A percentile compares a stretch with the other conserved stretches of the same genome.
phyloP scores from a whole-genome alignment of 257 asterid species.

The Galeopsis tetrahit region DNA sequence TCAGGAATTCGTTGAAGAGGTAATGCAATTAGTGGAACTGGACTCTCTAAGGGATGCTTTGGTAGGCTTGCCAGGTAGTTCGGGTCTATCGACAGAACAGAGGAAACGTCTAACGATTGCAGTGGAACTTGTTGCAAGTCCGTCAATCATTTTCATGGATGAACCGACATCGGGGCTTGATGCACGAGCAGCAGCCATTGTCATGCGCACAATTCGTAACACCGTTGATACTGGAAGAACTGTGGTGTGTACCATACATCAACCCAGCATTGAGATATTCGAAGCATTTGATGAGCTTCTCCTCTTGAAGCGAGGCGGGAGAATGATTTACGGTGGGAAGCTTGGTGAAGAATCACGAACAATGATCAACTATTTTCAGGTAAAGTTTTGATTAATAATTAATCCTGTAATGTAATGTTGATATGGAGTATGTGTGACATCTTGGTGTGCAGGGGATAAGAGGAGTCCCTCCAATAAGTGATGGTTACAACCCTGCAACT shows the following conservation, averaged over 20 bases:
- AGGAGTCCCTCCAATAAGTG: constrained; percentile 65
- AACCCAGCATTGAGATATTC: constrained; percentile 91
- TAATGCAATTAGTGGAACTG: constrained; percentile 85
- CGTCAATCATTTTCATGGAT: constrained; percentile 94
- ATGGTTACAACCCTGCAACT: constrained; percentile 89
- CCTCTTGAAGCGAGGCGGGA: constrained; percentile 93
- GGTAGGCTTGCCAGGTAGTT: constrained; percentile 90
- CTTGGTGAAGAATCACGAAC: constrained; percentile 78
- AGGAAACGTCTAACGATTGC: constrained; percentile 92
- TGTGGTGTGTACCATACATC: constrained; percentile 97
- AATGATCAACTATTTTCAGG: constrained; percentile 86
- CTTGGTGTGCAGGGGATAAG: constrained; percentile 46
- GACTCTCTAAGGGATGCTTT: constrained; percentile 72
- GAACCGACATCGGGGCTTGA: constrained; percentile 98
- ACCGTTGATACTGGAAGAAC: constrained; percentile 97
- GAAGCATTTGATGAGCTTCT: constrained; percentile 98
- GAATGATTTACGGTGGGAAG: constrained; percentile 88
- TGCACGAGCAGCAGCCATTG: constrained; percentile 98
- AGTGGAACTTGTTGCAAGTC: constrained; percentile 94
- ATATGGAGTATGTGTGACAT: not conserved
- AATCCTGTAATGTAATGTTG: not conserved
- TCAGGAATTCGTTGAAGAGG: constrained; percentile 92
- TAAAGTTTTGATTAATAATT: constrained; percentile 28
- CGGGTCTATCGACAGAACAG: constrained; percentile 92
- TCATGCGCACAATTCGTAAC: constrained; percentile 93